These are phyloP conservation scores for Ophiostoma ips DNA, from an alignment of 2,329 filamentous ascomycete species.

Conservation along the genomic window DNA sequence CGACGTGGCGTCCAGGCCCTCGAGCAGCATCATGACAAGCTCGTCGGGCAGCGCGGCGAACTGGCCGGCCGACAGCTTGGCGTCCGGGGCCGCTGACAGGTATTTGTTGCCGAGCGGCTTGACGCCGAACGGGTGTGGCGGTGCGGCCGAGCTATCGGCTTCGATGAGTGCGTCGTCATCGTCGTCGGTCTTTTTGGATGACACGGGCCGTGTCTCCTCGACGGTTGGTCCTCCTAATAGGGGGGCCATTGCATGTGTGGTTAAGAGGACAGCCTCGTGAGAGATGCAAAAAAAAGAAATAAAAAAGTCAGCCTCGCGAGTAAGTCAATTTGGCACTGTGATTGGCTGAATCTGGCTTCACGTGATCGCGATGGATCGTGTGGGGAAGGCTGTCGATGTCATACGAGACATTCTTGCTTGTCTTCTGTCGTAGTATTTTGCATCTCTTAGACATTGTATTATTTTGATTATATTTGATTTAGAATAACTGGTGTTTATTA, in stretches of 20 bases:
- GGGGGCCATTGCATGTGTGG: not conserved
- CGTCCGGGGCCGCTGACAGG: constrained; percentile 49
- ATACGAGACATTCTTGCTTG: too few species aligned
- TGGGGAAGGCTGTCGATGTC: not conserved
- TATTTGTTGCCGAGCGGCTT: constrained; percentile 78
- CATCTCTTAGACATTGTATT: too few species aligned
- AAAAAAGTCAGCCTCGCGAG: not conserved
- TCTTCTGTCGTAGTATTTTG: too few species aligned
- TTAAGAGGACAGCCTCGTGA: not conserved
- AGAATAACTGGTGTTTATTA: too few species aligned
- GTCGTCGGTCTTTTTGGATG: not conserved
- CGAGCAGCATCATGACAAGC: constrained; percentile 59
- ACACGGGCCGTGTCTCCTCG: not conserved
- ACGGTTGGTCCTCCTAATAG: not conserved
- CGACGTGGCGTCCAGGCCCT: constrained; percentile 51
- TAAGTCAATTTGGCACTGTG: not conserved
- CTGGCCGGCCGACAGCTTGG: constrained; percentile 49
- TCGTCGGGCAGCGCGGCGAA: constrained; percentile 69
- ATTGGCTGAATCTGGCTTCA: not conserved
- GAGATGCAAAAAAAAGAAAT: not conserved
- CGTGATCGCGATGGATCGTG: not conserved
- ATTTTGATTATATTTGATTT: too few species aligned
- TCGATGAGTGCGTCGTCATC: not conserved
- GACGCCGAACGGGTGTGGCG: constrained; percentile 67
- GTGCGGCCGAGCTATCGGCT: constrained; percentile 35